Percentiles rank a stretch among this genome's conserved stretches.
These are phyloP conservation scores for Aureobasidium sp. DNA, from an alignment of 2,329 filamentous ascomycete genomes.

Conservation along the genomic window DNA sequence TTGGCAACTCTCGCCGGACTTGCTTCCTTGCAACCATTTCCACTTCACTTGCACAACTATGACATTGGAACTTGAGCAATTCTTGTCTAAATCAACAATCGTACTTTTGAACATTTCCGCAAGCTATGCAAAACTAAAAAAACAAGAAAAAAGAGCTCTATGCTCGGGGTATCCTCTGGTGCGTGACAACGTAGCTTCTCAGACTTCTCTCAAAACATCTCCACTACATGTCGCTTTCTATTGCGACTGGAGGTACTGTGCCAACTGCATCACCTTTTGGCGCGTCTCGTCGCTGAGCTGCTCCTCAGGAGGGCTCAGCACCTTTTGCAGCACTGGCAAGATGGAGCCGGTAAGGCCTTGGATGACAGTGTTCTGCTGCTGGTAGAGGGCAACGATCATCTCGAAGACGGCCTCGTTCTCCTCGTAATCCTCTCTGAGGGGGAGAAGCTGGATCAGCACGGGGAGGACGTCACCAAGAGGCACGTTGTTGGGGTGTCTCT, in stretches of 20 bases:
- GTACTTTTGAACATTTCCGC: slow-evolving; percentile 1
- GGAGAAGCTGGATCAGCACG: slow-evolving; percentile 68
- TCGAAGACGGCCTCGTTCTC: slow-evolving; percentile 92
- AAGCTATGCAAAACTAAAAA: slow-evolving; percentile 14
- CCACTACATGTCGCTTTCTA: slow-evolving; percentile 14
- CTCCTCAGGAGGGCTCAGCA: slow-evolving; percentile 63
- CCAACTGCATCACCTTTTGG: slow-evolving; percentile 57
- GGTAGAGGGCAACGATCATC: slow-evolving; percentile 82
- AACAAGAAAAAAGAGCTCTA: slow-evolving; percentile 4
- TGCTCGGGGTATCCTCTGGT: slow-evolving; percentile 15
- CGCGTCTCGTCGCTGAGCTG: slow-evolving; percentile 69
- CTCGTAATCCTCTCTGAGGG: slow-evolving; percentile 87
- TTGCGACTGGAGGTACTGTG: slow-evolving; percentile 42
- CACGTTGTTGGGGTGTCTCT: slow-evolving; percentile 74
- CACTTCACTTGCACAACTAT: not conserved
- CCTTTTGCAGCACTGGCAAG: slow-evolving; percentile 64
- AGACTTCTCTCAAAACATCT: slow-evolving; percentile 11
- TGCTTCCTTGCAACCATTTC: not conserved
- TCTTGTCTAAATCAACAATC: not conserved
- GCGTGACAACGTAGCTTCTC: slow-evolving; percentile 15
- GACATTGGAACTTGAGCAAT: not conserved
- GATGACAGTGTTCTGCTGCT: slow-evolving; percentile 61
- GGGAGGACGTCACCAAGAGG: slow-evolving; percentile 78
- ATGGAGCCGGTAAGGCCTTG: slow-evolving; percentile 63
- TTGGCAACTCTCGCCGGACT: not conserved